Percentiles rank a stretch among this genome's conserved stretches.
These are phyloP conservation scores for Penicillium sp. DNA, from an alignment of 2,329 filamentous ascomycete genomes.

Conservation along the genomic window DNA sequence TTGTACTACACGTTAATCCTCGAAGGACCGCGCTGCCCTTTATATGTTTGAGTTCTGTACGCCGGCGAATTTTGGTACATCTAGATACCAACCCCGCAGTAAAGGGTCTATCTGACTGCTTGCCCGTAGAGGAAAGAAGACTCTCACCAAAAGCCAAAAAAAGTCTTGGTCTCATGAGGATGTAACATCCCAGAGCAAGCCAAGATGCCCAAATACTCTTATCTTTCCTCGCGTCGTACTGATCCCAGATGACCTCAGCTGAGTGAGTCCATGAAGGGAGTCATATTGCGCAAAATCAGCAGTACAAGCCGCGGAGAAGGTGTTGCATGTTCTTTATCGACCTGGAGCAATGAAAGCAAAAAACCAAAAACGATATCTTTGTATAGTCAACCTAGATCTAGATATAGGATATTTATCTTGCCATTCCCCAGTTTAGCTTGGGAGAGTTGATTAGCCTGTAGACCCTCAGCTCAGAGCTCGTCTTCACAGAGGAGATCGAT, in stretches of 20 bases:
- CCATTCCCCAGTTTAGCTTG: neutral
- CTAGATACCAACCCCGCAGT: neutral
- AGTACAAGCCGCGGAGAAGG: neutral
- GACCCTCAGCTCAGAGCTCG: neutral
- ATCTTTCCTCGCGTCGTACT: slow-evolving; percentile 20
- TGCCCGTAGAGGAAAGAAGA: neutral
- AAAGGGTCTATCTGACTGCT: neutral
- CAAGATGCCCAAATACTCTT: slow-evolving; percentile 16
- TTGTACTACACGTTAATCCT: neutral
- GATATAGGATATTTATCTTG: neutral
- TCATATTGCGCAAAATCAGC: neutral
- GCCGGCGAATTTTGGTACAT: neutral
- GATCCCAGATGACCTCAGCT: slow-evolving; percentile 13
- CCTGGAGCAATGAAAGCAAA: neutral
- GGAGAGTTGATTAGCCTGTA: neutral
- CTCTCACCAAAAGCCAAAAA: neutral
- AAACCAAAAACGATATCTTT: neutral
- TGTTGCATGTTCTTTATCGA: neutral
- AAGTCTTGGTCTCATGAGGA: slow-evolving; percentile 16
- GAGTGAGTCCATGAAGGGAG: slow-evolving; percentile 2
- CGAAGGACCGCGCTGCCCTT: slow-evolving; percentile 1
- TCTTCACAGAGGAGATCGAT: neutral
- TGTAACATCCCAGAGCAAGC: slow-evolving; percentile 25
- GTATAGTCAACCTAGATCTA: neutral
- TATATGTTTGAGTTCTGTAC: slow-evolving; percentile 7